These are phyloP conservation scores for Ophiostoma ulmi DNA, from an alignment of 2,329 filamentous ascomycete species.

Conservation along the genomic window DNA sequence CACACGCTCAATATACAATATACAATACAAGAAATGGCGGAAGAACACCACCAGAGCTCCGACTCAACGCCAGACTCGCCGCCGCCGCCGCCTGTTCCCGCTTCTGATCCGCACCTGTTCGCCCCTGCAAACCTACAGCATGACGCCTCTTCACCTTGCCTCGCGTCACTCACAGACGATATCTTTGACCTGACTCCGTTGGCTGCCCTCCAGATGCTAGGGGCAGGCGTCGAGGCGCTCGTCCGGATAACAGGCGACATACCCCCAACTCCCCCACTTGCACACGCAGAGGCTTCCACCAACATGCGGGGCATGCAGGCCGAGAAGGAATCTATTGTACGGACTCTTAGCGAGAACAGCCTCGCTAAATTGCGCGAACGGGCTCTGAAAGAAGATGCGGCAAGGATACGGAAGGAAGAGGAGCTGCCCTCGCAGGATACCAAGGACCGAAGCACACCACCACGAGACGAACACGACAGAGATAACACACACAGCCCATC, in stretches of 20 bases:
- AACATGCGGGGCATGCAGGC: constrained; percentile 59
- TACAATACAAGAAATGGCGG: not conserved
- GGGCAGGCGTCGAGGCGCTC: constrained; percentile 63
- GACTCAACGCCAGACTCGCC: constrained; percentile 24
- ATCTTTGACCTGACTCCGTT: constrained; percentile 68
- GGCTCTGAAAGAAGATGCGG: constrained; percentile 35
- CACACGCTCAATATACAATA: not conserved
- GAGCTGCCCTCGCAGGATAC: not conserved
- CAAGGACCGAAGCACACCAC: constrained; percentile 20
- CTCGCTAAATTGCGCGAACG: constrained; percentile 43
- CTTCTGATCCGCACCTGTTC: constrained; percentile 37
- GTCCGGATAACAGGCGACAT: constrained; percentile 71
- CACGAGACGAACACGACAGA: constrained; percentile 21
- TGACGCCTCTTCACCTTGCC: constrained; percentile 23
- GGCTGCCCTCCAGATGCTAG: constrained; percentile 74
- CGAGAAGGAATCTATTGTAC: constrained; percentile 57
- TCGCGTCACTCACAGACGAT: constrained; percentile 46
- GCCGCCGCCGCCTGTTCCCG: constrained; percentile 43
- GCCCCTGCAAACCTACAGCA: constrained; percentile 1
- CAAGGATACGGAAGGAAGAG: not conserved
- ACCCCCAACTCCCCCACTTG: constrained; percentile 70
- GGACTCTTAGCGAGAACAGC: constrained; percentile 53
- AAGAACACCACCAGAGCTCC: not conserved
- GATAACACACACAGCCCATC: not conserved
- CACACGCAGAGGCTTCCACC: constrained; percentile 54